Conservation (phyloP, 2,329 filamentous ascomycete genomes). For the Calycina marina region DNA sequence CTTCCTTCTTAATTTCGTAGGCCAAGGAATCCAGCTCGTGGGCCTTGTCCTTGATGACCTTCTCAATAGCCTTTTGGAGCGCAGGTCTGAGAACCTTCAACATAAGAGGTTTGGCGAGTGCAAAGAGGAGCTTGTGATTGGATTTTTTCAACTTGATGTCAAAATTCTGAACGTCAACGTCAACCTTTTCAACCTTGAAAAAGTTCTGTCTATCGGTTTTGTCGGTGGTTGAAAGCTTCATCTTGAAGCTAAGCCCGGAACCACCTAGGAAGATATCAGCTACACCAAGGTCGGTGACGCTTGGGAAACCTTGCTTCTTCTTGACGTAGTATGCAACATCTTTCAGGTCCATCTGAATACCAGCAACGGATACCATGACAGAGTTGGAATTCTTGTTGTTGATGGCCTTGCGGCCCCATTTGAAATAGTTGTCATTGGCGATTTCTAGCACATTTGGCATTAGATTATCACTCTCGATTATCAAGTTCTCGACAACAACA, state of each 20-base stretch:
- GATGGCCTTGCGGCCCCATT: constrained; percentile 83
- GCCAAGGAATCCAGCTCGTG: constrained; percentile 57
- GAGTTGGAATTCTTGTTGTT: constrained; percentile 67
- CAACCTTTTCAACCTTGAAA: constrained; percentile 86
- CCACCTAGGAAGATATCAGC: constrained; percentile 81
- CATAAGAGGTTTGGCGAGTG: constrained; percentile 72
- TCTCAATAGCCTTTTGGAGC: constrained; percentile 77
- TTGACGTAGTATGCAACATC: constrained; percentile 93
- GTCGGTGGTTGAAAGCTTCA: constrained; percentile 72
- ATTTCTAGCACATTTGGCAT: constrained; percentile 87
- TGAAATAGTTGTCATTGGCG: constrained; percentile 78
- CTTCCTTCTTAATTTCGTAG: constrained; percentile 71
- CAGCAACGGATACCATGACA: constrained; percentile 70
- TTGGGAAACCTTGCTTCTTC: constrained; percentile 85
- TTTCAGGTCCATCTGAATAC: constrained; percentile 81
- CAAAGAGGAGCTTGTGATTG: constrained; percentile 84
- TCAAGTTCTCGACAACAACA: constrained; percentile 82
- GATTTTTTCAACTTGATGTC: constrained; percentile 88
- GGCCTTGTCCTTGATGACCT: constrained; percentile 75
- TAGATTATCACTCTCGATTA: constrained; percentile 92
- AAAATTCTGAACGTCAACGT: constrained; percentile 68
- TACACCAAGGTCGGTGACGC: constrained; percentile 74
- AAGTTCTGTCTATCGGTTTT: constrained; percentile 65
- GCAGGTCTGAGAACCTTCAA: constrained; percentile 72
- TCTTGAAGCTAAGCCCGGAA: constrained; percentile 79